These are phyloP conservation scores for Xylaria digitata DNA, from an alignment of 2,329 filamentous ascomycete genomes.

Conservation along the genomic window DNA sequence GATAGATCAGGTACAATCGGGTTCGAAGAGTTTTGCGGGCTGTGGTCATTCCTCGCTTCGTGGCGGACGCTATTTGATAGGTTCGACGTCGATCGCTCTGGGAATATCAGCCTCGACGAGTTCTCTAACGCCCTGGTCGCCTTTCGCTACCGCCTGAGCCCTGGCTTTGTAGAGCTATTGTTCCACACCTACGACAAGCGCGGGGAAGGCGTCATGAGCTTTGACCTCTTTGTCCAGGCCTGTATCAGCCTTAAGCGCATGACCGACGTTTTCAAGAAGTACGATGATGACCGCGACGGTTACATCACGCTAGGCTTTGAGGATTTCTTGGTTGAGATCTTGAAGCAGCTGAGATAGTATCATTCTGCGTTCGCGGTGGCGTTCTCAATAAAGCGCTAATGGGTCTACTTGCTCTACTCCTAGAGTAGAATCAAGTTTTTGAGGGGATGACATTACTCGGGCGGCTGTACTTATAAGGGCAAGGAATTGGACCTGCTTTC, in stretches of 20 bases:
- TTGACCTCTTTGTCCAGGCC: constrained; percentile 96
- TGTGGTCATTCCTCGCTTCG: constrained; percentile 95
- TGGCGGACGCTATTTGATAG: constrained; percentile 96
- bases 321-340: constrained; percentile 78
- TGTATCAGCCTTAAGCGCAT: constrained; percentile 97
- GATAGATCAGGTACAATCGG: constrained; percentile 89
- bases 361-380: background rate
- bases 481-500: background rate
- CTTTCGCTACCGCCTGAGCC: constrained; percentile 91
- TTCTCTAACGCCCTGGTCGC: constrained; percentile 91
- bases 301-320: constrained; percentile 88
- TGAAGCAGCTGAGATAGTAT: constrained; percentile 68
- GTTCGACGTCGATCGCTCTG: constrained; percentile 88
- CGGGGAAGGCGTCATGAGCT: constrained; percentile 78
- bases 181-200: constrained; percentile 91
- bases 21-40: constrained; percentile 94
- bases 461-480: constrained; percentile 22
- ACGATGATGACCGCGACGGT: constrained; percentile 95
- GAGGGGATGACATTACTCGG: background rate
- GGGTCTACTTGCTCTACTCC: background rate
- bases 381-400: background rate
- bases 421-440: background rate
- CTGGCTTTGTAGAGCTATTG: constrained; percentile 83
- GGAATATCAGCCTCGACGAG: constrained; percentile 86
- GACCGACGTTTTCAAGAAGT: constrained; percentile 99